Percentiles rank a stretch among this genome's conserved stretches.
phyloP scores from a whole-genome alignment of 2,329 filamentous ascomycete species.

The Trichoderma sp. region DNA sequence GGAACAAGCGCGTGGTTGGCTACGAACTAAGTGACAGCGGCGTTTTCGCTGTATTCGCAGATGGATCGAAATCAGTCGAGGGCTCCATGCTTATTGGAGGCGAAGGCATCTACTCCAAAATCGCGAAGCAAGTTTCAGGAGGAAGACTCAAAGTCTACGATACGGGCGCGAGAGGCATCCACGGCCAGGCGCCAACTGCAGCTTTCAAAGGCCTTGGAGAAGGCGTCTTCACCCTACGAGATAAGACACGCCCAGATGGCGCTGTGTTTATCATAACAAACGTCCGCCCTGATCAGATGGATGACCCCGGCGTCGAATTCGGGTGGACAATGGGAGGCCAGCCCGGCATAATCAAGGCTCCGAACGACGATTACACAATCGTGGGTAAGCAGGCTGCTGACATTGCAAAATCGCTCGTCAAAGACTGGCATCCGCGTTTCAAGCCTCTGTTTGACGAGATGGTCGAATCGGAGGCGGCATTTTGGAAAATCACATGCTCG shows the following conservation, averaged over 20 bases:
- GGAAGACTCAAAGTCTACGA: slow-evolving; percentile 65
- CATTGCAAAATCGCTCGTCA: slow-evolving; percentile 58
- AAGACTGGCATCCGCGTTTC: slow-evolving; percentile 60
- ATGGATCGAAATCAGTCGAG: slow-evolving; percentile 62
- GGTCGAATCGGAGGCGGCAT: slow-evolving; percentile 59
- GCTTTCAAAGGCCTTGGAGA: slow-evolving; percentile 66
- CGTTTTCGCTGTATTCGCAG: slow-evolving; percentile 61
- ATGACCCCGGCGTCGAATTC: slow-evolving; percentile 60
- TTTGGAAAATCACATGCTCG: slow-evolving; percentile 70
- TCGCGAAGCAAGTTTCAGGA: slow-evolving; percentile 62
- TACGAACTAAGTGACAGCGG: slow-evolving; percentile 61
- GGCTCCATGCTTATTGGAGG: slow-evolving; percentile 64
- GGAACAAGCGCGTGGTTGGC: slow-evolving; percentile 58
- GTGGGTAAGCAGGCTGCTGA: slow-evolving; percentile 60
- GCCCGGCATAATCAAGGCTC: slow-evolving; percentile 60
- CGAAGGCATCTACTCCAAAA: slow-evolving; percentile 64
- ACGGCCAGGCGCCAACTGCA: slow-evolving; percentile 65
- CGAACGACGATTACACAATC: slow-evolving; percentile 63
- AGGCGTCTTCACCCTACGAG: slow-evolving; percentile 62
- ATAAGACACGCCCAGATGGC: slow-evolving; percentile 52
- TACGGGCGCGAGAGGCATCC: slow-evolving; percentile 65
- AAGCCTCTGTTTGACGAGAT: slow-evolving; percentile 63
- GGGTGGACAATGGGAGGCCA: slow-evolving; percentile 66
- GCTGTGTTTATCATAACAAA: slow-evolving; percentile 64
- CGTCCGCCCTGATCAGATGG: slow-evolving; percentile 61